Evolutionary conservation across 305 asterid genomes (phyloP).

Genomic region (Ilex paraguariensis): DNA sequence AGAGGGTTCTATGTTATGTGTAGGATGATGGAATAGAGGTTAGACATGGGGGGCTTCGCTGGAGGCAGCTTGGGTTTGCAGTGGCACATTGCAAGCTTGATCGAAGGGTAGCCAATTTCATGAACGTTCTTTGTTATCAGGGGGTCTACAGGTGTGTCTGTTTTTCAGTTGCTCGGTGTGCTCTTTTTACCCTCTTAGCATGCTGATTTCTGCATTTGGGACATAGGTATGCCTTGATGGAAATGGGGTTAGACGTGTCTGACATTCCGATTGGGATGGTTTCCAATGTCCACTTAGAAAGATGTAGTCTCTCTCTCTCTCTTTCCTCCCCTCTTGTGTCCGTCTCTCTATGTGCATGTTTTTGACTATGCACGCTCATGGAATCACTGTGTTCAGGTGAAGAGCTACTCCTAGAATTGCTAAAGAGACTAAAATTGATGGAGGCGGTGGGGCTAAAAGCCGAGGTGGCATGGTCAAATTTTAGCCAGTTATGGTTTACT

Average conservation of each 20-base stretch:
- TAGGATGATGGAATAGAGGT: conserved; percentile 92
- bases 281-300: conserved; percentile 48
- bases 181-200: too few species aligned
- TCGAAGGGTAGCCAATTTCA: conserved; percentile 63
- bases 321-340: background rate
- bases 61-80: conserved; percentile 73
- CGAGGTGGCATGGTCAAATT: conserved; percentile 50
- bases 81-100: conserved; percentile 73
- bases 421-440: conserved; percentile 20
- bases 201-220: background rate
- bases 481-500: conserved; percentile 69
- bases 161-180: background rate
- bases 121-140: conserved; percentile 76
- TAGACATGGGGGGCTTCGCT: conserved; percentile 69
- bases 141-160: conserved; percentile 64
- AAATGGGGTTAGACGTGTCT: conserved; percentile 72
- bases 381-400: conserved; percentile 51
- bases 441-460: conserved; percentile 24
- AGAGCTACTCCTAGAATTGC: conserved; percentile 33
- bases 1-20: too few species aligned
- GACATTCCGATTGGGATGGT: conserved; percentile 82
- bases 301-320: conserved; percentile 38
- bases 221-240: conserved; percentile 81
- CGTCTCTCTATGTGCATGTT: background rate
- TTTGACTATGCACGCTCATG: too few species aligned